Evolutionary conservation across 2,329 filamentous ascomycete genomes (phyloP).

Genomic region (Colletotrichum chrysophilum): DNA sequence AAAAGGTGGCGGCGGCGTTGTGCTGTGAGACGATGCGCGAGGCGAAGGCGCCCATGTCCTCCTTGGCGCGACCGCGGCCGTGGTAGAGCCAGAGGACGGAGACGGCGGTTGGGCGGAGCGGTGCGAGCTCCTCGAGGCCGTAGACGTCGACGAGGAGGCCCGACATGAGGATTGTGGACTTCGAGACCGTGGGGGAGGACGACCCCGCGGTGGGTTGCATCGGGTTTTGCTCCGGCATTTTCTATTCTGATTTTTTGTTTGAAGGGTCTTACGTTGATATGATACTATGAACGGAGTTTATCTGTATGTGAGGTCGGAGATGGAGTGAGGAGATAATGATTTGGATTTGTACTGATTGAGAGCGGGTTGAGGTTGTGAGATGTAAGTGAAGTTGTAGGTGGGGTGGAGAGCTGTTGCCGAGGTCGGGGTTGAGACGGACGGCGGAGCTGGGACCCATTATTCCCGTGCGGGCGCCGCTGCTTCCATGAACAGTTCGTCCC

Average conservation of each 20-base stretch:
- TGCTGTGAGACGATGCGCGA: slow-evolving; percentile 64
- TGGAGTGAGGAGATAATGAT: neutral
- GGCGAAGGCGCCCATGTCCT: slow-evolving; percentile 78
- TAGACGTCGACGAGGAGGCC: slow-evolving; percentile 82
- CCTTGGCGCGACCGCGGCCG: slow-evolving; percentile 72
- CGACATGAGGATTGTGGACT: slow-evolving; percentile 72
- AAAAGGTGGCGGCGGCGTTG: neutral
- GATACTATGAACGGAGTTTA: neutral
- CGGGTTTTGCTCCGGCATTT: slow-evolving; percentile 27
- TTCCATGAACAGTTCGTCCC: neutral
- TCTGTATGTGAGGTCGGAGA: neutral
- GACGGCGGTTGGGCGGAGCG: slow-evolving; percentile 53
- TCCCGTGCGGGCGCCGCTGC: neutral
- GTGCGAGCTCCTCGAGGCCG: slow-evolving; percentile 74
- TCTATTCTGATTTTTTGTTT: neutral
- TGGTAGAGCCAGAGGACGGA: slow-evolving; percentile 93
- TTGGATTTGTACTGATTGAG: neutral
- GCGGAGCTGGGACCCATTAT: neutral
- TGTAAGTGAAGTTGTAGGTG: neutral
- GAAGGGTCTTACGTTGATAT: neutral
- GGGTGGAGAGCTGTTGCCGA: neutral
- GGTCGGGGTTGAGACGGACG: neutral
- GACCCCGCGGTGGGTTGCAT: slow-evolving; percentile 33
- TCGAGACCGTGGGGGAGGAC: slow-evolving; percentile 58
- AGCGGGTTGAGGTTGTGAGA: neutral